Evolutionary conservation across 2,329 filamentous ascomycete genomes (phyloP), one percentile per base, ranked within the genome.

Genomic region (Tricladium varicosporioides): DNA sequence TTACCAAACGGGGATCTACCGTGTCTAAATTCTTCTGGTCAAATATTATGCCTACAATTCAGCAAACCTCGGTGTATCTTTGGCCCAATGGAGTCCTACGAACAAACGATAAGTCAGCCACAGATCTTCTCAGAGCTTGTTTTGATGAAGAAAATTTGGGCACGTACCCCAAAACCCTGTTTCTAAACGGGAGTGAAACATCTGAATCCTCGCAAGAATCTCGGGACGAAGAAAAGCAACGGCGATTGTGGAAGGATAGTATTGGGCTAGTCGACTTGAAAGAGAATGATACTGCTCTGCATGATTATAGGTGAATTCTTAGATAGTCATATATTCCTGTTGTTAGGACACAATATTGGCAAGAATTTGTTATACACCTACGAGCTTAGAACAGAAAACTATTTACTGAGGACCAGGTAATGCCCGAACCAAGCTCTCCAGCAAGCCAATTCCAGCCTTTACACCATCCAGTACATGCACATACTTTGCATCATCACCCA

Each of bases 401-500:
- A 13, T 44, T 36, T 49, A 49, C 40, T 16, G 14, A 40, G 14
- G 53, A 15, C 40, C 40, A 9, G 65, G 64, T 16, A 65, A 55
- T 33, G 61, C 63, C 40, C 61, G 57, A 16, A 67, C 27, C 46
- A 68, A 48, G n/a, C 58, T 57, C 45, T 70, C 66, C 19, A 70
- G 46, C 47, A 69, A 51, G 2, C 63, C 62, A 54, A 89, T 75
- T 1, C 86, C 89, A 1, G 86, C 87, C 70, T 85, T 84, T 40
- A 92, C 86, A 0, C 91, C 92, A 71, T 97, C 92, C 5, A 97
- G 77, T 60, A 97, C 85, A 66, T 81, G 82, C 3, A 95, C 65
- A 33, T 76, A 75, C 54, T 76, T 73, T 0, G 82, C 88, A 47
- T 78, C 77, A n/a, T 78, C 71, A 1, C 88, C 88, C 55, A 87